These are phyloP conservation scores for Xylaria acuta DNA, from an alignment of 495 filamentous ascomycete genomes.

Conservation along the genomic window DNA sequence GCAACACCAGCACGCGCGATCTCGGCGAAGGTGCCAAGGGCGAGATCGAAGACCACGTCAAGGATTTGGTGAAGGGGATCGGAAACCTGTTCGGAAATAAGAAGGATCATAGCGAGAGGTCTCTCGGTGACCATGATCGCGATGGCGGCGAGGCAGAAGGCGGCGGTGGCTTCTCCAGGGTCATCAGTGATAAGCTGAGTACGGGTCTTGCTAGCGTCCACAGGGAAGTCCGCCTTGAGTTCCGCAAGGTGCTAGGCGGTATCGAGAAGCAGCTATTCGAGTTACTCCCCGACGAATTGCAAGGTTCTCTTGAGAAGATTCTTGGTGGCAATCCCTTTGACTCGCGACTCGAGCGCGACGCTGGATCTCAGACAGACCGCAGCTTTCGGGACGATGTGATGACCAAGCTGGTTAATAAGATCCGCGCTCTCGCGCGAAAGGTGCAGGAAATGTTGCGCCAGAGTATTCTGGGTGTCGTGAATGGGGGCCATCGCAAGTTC, in stretches of 20 bases:
- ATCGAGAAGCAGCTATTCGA: slow-evolving; percentile 46
- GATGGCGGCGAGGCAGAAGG: slow-evolving; percentile 22
- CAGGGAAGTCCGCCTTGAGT: slow-evolving; percentile 45
- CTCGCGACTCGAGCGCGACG: slow-evolving; percentile 39
- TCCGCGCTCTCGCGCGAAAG: slow-evolving; percentile 41
- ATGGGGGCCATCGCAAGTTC: slow-evolving; percentile 46
- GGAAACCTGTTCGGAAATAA: slow-evolving; percentile 42
- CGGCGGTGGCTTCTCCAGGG: slow-evolving; percentile 39
- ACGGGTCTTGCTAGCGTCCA: slow-evolving; percentile 42
- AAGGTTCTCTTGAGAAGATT: slow-evolving; percentile 44
- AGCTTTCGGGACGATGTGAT: slow-evolving; percentile 43
- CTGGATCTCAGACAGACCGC: slow-evolving; percentile 31
- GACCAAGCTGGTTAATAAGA: slow-evolving; percentile 43
- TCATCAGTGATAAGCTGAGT: slow-evolving; percentile 48
- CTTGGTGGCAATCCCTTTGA: slow-evolving; percentile 47
- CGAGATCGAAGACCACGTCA: slow-evolving; percentile 46
- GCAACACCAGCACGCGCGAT: slow-evolving; percentile 44
- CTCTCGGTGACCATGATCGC: slow-evolving; percentile 29
- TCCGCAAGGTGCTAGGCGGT: slow-evolving; percentile 41
- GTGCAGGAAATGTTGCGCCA: slow-evolving; percentile 45
- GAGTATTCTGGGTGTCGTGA: slow-evolving; percentile 43
- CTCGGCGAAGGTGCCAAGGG: slow-evolving; percentile 44
- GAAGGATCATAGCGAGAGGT: slow-evolving; percentile 29
- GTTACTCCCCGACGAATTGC: slow-evolving; percentile 43
- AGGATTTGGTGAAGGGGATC: slow-evolving; percentile 44